Percentiles rank a stretch among this genome's conserved stretches.
Conservation (phyloP, 768 basidiomycete species). For the Hypholoma sublateritium region DNA sequence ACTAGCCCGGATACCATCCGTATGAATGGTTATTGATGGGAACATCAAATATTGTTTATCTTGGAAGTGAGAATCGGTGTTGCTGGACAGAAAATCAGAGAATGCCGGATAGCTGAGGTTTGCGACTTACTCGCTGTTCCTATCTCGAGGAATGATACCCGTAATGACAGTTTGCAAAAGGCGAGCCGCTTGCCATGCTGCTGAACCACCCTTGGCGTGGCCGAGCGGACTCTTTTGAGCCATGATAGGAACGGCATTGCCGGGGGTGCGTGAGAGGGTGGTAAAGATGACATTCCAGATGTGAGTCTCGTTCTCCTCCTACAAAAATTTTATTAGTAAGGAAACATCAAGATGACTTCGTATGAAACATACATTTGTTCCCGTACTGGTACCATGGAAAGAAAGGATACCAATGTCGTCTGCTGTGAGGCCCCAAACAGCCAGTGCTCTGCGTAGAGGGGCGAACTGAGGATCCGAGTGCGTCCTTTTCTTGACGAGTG, state of each 20-base stretch:
- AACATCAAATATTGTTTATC: conserved; percentile 91
- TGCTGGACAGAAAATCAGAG: conserved; percentile 26
- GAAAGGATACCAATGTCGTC: conserved; percentile 92
- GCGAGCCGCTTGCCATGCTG: conserved; percentile 95
- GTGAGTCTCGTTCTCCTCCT: conserved; percentile 96
- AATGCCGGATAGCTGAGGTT: background rate
- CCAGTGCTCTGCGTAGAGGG: conserved; percentile 92
- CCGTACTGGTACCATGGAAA: conserved; percentile 87
- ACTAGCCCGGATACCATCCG: conserved; percentile 87
- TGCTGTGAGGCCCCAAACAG: conserved; percentile 93
- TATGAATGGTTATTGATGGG: conserved; percentile 95
- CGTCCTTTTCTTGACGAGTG: conserved; percentile 87
- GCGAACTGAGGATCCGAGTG: conserved; percentile 86
- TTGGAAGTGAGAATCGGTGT: conserved; percentile 91
- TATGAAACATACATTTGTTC: too few species aligned
- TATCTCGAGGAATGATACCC: conserved; percentile 92
- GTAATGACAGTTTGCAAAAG: conserved; percentile 81
- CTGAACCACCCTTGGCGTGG: conserved; percentile 97
- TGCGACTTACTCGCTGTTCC: conserved; percentile 88
- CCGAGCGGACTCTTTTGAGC: conserved; percentile 98
- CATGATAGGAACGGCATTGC: conserved; percentile 96
- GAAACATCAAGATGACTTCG: too few species aligned
- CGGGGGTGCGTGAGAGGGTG: conserved; percentile 81
- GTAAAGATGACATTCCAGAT: conserved; percentile 96
- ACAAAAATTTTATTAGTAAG: too few species aligned